Evolutionary conservation across 2,329 filamentous ascomycete genomes (phyloP).

Genomic region (Thermochaetoides dissita): DNA sequence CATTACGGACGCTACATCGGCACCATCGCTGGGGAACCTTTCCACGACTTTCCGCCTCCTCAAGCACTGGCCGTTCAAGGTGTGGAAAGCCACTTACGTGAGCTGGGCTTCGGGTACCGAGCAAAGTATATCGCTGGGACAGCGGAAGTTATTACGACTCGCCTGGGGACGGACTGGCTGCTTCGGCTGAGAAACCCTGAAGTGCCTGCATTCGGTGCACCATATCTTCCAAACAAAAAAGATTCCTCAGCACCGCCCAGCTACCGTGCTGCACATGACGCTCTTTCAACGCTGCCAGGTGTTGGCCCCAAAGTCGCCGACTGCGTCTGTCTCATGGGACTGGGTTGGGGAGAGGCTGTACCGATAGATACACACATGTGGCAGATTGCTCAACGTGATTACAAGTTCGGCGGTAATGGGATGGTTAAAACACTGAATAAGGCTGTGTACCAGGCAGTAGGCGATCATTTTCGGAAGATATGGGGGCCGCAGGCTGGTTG

Average conservation of each 20-base stretch:
- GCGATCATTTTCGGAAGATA: slow-evolving; percentile 72
- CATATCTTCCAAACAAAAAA: slow-evolving; percentile 16
- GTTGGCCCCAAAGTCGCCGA: slow-evolving; percentile 96
- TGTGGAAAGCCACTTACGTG: slow-evolving; percentile 69
- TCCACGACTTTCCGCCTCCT: slow-evolving; percentile 78
- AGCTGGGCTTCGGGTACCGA: slow-evolving; percentile 84
- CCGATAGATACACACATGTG: slow-evolving; percentile 97
- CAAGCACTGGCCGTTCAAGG: slow-evolving; percentile 54
- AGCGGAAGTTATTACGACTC: slow-evolving; percentile 55
- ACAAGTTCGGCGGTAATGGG: slow-evolving; percentile 65
- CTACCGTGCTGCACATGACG: slow-evolving; percentile 68
- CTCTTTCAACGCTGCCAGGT: slow-evolving; percentile 65
- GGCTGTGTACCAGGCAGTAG: slow-evolving; percentile 76
- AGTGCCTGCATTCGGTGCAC: slow-evolving; percentile 43
- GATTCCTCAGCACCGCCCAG: slow-evolving; percentile 37
- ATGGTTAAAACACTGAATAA: slow-evolving; percentile 79
- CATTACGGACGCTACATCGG: slow-evolving; percentile 72
- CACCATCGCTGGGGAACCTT: slow-evolving; percentile 52
- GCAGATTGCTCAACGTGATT: slow-evolving; percentile 95
- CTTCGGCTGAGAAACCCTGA: slow-evolving; percentile 65
- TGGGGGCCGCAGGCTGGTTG: slow-evolving; percentile 94
- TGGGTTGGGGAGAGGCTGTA: slow-evolving; percentile 90
- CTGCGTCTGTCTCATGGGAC: slow-evolving; percentile 89
- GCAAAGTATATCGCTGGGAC: slow-evolving; percentile 87
- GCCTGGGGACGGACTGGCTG: slow-evolving; percentile 62